Evolutionary conservation across 495 filamentous ascomycete genomes (phyloP).

Genomic region (Neurospora hispaniola): DNA sequence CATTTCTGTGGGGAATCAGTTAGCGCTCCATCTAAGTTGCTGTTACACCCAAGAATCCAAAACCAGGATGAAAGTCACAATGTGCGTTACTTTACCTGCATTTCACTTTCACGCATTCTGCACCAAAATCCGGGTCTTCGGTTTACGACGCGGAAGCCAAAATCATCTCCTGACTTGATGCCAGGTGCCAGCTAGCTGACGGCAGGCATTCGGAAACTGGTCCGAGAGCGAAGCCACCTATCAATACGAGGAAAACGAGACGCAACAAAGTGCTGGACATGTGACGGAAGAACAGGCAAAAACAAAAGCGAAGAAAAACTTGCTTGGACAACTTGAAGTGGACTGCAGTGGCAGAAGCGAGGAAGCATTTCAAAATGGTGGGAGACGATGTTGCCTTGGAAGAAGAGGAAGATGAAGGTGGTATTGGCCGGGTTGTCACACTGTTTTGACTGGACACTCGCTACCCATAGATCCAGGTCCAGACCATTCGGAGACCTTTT

Average conservation of each 20-base stretch:
- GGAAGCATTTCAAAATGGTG: neutral
- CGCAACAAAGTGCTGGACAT: neutral
- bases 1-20: neutral
- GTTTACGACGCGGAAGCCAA: neutral
- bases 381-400: neutral
- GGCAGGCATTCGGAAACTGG: neutral
- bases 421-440: too few relatives aligned
- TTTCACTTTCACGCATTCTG: neutral
- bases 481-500: neutral
- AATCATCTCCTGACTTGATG: neutral
- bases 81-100: neutral
- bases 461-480: neutral
- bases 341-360: neutral
- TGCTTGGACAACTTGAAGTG: neutral
- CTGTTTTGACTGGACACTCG: too few relatives aligned
- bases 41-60: accelerated
- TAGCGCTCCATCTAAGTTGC: neutral
- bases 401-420: neutral
- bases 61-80: neutral
- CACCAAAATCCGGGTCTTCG: neutral
- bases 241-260: neutral
- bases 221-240: neutral
- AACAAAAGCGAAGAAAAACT: neutral
- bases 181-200: neutral
- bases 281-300: neutral